Conservation (phyloP, 768 basidiomycete genomes). For the Russula vinacea region DNA sequence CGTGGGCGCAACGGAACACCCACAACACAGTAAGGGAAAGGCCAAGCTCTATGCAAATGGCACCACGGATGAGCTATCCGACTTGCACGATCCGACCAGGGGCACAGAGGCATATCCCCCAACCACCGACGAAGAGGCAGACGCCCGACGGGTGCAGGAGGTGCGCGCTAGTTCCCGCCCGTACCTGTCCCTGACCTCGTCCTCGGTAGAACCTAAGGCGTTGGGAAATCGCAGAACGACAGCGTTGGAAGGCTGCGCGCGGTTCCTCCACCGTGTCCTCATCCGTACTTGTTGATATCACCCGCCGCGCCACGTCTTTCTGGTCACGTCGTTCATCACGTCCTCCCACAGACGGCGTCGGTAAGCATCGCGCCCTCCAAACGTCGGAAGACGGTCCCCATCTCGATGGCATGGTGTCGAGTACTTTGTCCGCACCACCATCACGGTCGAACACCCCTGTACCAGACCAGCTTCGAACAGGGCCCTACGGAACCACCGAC, state of each 20-base stretch:
- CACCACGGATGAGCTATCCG: slow-evolving; percentile 11
- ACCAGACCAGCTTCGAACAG: slow-evolving; percentile 31
- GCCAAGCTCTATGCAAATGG: slow-evolving; percentile 13
- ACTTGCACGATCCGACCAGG: not conserved
- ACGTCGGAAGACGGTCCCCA: slow-evolving; percentile 51
- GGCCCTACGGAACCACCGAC: slow-evolving; percentile 34
- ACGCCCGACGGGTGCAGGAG: slow-evolving; percentile 70
- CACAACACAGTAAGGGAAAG: slow-evolving; percentile 26
- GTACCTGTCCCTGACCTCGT: slow-evolving; percentile 1
- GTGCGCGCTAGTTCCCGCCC: slow-evolving; percentile 40
- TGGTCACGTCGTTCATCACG: slow-evolving; percentile 46
- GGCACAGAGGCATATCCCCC: slow-evolving; percentile 56
- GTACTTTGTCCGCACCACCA: slow-evolving; percentile 41
- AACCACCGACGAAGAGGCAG: slow-evolving; percentile 58
- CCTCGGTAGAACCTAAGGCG: slow-evolving; percentile 61
- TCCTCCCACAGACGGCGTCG: slow-evolving; percentile 39
- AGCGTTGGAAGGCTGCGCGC: slow-evolving; percentile 68
- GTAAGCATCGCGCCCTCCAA: slow-evolving; percentile 49
- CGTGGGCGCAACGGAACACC: slow-evolving; percentile 1
- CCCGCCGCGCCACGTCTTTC: slow-evolving; percentile 56
- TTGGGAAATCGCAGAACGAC: slow-evolving; percentile 77
- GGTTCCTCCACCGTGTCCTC: slow-evolving; percentile 44
- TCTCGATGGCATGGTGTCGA: slow-evolving; percentile 48
- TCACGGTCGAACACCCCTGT: slow-evolving; percentile 35
- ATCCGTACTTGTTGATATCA: slow-evolving; percentile 57